Evolutionary conservation across 2,329 filamentous ascomycete genomes (phyloP).

Genomic region (Plenodomus lindquistii): DNA sequence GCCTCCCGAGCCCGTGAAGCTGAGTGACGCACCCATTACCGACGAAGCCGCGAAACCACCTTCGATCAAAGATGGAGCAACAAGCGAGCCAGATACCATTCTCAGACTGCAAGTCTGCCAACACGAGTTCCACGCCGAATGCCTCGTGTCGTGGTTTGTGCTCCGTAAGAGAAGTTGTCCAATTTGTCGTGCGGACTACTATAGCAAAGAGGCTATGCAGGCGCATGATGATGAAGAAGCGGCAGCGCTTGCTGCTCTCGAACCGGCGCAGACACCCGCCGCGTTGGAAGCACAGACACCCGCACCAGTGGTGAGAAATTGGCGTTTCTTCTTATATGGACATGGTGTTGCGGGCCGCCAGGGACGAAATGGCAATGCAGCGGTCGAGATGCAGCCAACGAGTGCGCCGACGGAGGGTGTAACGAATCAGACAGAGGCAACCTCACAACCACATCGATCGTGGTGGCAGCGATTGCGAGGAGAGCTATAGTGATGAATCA

Average conservation of each 20-base stretch:
- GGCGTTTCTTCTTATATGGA: slow-evolving; percentile 15
- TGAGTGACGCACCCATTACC: slow-evolving; percentile 11
- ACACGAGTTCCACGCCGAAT: slow-evolving; percentile 39
- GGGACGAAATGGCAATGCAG: not conserved
- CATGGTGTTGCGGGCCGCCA: slow-evolving; percentile 3
- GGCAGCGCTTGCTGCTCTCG: not conserved
- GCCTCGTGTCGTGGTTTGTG: slow-evolving; percentile 36
- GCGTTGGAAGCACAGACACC: slow-evolving; percentile 3
- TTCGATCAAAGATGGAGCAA: slow-evolving; percentile 2
- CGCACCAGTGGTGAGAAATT: slow-evolving; percentile 6
- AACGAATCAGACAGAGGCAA: not conserved
- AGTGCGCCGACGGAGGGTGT: too few species aligned
- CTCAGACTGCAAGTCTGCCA: slow-evolving; percentile 30
- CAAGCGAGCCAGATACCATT: slow-evolving; percentile 22
- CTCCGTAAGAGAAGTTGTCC: slow-evolving; percentile 37
- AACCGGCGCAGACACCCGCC: not conserved
- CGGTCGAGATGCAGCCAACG: not conserved
- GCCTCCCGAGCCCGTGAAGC: slow-evolving; percentile 31
- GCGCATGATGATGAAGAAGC: slow-evolving; percentile 17
- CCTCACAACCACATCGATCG: not conserved
- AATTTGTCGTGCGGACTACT: slow-evolving; percentile 35
- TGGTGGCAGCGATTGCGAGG: not conserved
- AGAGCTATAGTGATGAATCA: not conserved
- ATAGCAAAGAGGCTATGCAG: slow-evolving; percentile 23
- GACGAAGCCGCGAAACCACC: slow-evolving; percentile 8